Evolutionary conservation across 805 yeast species (phyloP).

Genomic region (Clavispora santaluciae): DNA sequence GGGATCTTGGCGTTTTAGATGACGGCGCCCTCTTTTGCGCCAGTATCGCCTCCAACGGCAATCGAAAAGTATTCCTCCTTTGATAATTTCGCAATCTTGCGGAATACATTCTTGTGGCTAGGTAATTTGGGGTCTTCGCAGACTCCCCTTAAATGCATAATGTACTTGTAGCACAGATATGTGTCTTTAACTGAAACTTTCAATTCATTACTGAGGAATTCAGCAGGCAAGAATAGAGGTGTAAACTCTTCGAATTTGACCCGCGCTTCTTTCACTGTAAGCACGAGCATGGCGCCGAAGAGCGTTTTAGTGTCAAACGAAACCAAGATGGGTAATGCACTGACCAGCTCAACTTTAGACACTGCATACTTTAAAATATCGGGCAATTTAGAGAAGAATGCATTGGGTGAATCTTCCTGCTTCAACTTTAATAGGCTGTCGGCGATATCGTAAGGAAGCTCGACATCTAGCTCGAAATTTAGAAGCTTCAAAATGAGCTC

Average conservation of each 20-base stretch:
- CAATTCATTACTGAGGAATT: slow-evolving; percentile 6
- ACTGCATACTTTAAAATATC: slow-evolving; percentile 27
- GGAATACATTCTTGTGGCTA: slow-evolving; percentile 13
- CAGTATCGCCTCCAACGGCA: slow-evolving; percentile 1
- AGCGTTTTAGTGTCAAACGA: slow-evolving; percentile 29
- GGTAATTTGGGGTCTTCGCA: slow-evolving; percentile 17
- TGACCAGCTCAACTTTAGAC: slow-evolving; percentile 33
- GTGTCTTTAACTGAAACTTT: slow-evolving; percentile 6
- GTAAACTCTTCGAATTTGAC: slow-evolving; percentile 9
- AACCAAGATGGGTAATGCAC: slow-evolving; percentile 35
- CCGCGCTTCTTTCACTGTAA: slow-evolving; percentile 14
- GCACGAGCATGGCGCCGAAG: slow-evolving; percentile 23
- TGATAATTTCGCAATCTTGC: slow-evolving; percentile 8
- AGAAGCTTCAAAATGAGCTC: slow-evolving; percentile 35
- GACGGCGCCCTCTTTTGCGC: neutral
- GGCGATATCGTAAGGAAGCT: slow-evolving; percentile 34
- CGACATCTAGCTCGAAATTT: slow-evolving; percentile 36
- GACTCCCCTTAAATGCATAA: slow-evolving; percentile 11
- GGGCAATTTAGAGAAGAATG: slow-evolving; percentile 9
- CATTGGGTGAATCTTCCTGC: slow-evolving; percentile 7
- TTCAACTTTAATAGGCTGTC: slow-evolving; percentile 18
- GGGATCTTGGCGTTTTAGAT: neutral
- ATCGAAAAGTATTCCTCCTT: slow-evolving; percentile 7
- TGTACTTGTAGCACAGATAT: slow-evolving; percentile 13
- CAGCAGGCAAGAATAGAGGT: slow-evolving; percentile 7